phyloP scores from a whole-genome alignment of 2,329 filamentous ascomycete species.

The Aureobasidium sp. region DNA sequence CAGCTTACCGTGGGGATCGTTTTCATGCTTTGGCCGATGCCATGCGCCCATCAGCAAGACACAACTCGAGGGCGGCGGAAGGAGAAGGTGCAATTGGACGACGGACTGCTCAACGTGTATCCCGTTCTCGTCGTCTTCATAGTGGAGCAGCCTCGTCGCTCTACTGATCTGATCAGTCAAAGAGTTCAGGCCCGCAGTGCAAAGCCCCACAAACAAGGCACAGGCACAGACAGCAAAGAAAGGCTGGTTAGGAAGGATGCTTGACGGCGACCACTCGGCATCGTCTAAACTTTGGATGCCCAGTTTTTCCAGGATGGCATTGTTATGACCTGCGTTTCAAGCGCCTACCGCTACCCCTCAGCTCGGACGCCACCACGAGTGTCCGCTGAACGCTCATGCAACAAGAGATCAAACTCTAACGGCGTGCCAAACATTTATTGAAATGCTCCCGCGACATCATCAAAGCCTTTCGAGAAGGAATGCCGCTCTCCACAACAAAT shows the following conservation, averaged over 20 bases:
- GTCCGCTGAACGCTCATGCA: not conserved
- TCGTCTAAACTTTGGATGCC: conserved; percentile 7
- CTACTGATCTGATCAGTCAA: not conserved
- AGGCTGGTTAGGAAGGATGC: not conserved
- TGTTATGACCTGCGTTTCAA: conserved; percentile 14
- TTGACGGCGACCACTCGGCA: conserved; percentile 11
- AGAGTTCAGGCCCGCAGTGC: conserved; percentile 5
- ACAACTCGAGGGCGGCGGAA: not conserved
- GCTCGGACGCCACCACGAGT: conserved; percentile 5
- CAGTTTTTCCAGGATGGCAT: not conserved
- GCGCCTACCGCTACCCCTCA: conserved; percentile 9
- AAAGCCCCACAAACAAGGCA: conserved; percentile 17
- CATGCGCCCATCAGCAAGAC: conserved; percentile 18
- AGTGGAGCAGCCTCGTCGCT: conserved; percentile 21
- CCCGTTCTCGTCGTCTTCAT: conserved; percentile 27
- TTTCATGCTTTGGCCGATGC: conserved; percentile 36
- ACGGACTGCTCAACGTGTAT: conserved; percentile 8
- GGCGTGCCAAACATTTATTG: not conserved
- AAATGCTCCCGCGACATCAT: not conserved
- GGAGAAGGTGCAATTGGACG: not conserved
- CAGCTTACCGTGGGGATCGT: conserved; percentile 39
- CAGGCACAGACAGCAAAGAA: not conserved
- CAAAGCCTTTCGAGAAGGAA: conserved; percentile 12
- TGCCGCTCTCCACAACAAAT: not conserved
- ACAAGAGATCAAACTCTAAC: not conserved